Conservation (phyloP, 2,329 filamentous ascomycete species). For the Botrytis elliptica region DNA sequence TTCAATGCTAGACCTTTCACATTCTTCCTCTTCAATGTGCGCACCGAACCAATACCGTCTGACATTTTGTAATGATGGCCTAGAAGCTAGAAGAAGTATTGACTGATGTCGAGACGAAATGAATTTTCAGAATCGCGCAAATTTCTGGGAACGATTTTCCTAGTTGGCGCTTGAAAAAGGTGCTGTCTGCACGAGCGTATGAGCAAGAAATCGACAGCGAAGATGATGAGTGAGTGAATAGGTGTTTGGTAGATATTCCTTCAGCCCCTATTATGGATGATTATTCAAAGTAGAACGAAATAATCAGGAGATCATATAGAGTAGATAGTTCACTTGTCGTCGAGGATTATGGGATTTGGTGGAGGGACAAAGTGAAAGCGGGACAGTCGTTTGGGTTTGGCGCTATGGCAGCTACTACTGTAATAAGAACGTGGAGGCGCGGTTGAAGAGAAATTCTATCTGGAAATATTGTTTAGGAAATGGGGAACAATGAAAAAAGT, state of each 20-base stretch:
- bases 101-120: background rate
- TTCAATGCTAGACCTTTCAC: constrained; percentile 92
- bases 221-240: background rate
- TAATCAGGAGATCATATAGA: constrained; percentile 3
- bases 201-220: constrained; percentile 1
- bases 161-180: constrained; percentile 18
- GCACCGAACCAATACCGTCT: constrained; percentile 58
- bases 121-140: constrained; percentile 17
- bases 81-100: background rate
- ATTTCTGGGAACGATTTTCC: constrained; percentile 8
- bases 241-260: background rate
- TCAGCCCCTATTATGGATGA: background rate
- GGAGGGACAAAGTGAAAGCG: constrained; percentile 23
- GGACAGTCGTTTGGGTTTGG: constrained; percentile 22
- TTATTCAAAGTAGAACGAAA: background rate
- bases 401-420: constrained; percentile 13
- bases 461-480: constrained; percentile 2
- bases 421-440: constrained; percentile 15
- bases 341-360: constrained; percentile 18
- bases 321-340: constrained; percentile 15
- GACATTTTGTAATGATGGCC: constrained; percentile 48
- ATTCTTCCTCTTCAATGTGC: constrained; percentile 98
- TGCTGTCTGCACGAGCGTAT: constrained; percentile 10
- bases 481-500: constrained; percentile 10
- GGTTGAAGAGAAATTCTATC: constrained; percentile 11